Evolutionary conservation across 1,284 basidiomycete genomes (phyloP).

Genomic region (Porodaedalea pini): DNA sequence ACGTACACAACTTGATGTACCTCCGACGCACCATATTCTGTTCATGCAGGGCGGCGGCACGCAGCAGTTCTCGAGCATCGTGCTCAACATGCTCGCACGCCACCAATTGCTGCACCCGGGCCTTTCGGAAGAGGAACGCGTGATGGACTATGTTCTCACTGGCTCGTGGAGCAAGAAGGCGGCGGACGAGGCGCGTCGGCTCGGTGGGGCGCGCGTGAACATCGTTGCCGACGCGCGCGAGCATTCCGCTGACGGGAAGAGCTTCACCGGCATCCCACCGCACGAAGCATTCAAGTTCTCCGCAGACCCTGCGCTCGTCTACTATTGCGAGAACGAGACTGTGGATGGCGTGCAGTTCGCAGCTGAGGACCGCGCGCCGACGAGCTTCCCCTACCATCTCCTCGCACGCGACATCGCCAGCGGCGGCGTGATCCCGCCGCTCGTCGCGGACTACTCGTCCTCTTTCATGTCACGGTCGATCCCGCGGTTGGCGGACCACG

Average conservation of each 20-base stretch:
- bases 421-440: conserved; percentile 55
- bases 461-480: conserved; percentile 98
- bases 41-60: conserved; percentile 93
- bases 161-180: conserved; percentile 92
- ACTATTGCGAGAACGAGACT: conserved; percentile 99
- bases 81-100: conserved; percentile 83
- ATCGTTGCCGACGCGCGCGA: conserved; percentile 66
- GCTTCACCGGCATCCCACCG: conserved; percentile 80
- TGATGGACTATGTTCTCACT: conserved; percentile 86
- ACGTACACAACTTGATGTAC: conserved; percentile 74
- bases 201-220: conserved; percentile 56
- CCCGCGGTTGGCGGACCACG: conserved; percentile 81
- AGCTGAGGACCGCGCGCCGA: conserved; percentile 35
- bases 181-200: conserved; percentile 72
- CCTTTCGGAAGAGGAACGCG: conserved; percentile 48
- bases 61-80: conserved; percentile 84
- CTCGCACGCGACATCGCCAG: conserved; percentile 48
- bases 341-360: conserved; percentile 95
- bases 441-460: conserved; percentile 95
- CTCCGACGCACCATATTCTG: conserved; percentile 80
- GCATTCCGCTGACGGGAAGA: conserved; percentile 60
- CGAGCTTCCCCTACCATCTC: conserved; percentile 84
- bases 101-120: conserved; percentile 69
- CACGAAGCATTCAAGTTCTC: conserved; percentile 78
- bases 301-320: conserved; percentile 79